Conservation (phyloP, 2,329 filamentous ascomycete genomes). For the Verruconis gallopava region DNA sequence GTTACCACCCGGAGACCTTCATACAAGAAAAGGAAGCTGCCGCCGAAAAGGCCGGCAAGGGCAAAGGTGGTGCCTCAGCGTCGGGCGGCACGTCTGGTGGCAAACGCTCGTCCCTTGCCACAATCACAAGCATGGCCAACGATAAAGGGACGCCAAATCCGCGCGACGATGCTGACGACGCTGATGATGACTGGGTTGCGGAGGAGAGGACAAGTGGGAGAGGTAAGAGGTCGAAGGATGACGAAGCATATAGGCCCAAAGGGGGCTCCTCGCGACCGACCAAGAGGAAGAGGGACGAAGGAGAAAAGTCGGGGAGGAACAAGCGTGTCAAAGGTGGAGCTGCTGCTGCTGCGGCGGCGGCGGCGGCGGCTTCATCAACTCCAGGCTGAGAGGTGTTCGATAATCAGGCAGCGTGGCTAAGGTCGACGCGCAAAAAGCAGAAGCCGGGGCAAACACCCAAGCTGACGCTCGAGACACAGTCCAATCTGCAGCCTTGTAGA, state of each 20-base stretch:
- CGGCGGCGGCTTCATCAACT: neutral
- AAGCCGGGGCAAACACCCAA: no score
- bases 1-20: slow-evolving; percentile 74
- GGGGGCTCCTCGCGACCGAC: slow-evolving; percentile 30
- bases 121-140: slow-evolving; percentile 7
- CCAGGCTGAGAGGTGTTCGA: neutral
- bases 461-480: no score
- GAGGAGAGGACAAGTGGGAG: slow-evolving; percentile 18
- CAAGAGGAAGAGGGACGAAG: slow-evolving; percentile 25
- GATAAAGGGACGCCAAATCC: slow-evolving; percentile 18
- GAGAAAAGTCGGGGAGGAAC: neutral
- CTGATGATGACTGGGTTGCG: slow-evolving; percentile 26
- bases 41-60: slow-evolving; percentile 23
- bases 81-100: slow-evolving; percentile 19
- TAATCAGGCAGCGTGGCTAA: no score
- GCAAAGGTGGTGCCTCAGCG: slow-evolving; percentile 19
- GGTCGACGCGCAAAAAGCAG: no score
- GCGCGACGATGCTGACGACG: slow-evolving; percentile 23
- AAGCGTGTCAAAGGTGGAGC: slow-evolving; percentile 4
- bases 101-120: slow-evolving; percentile 20
- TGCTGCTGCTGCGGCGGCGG: neutral
- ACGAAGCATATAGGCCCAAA: slow-evolving; percentile 35
- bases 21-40: slow-evolving; percentile 54
- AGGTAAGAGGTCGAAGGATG: slow-evolving; percentile 25
- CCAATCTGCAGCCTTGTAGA: no score